Evolutionary conservation across 306 rosid genomes (phyloP), one percentile per base, ranked within the genome.

Genomic region (Psophocarpus tetragonolobus): DNA sequence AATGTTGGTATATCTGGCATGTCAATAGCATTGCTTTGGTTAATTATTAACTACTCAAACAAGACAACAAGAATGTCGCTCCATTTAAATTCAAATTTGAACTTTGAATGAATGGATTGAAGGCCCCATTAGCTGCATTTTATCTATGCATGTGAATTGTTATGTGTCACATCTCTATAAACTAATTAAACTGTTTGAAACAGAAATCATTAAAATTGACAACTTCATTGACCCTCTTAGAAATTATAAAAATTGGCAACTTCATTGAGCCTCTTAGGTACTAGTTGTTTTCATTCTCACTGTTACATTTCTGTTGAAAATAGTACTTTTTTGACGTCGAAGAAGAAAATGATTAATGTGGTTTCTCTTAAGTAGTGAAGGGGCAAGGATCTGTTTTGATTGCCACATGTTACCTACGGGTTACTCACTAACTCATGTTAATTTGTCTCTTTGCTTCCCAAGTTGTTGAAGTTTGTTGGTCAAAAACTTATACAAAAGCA

Each of bases 371-470:
- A n/a, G 75, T 30, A 67, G 69, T 27, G 12, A 60, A 88, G 84
- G 82, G 62, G 82, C 83, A 86, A 50, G 73, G 41, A 71, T 78
- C 74, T 76, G 80, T 74, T 80, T 41, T 65, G 73, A 36, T 81
- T 78, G 68, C 45, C 73, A 45, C 30, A 70, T 79, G 80, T 75
- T 63, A 21, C 83, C 79, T 36, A 47, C 80, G 76, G 84, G 66
- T 78, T 45, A 27, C 35, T 76, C 21, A 21, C 6, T n/a, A n/a
- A n/a, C n/a, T n/a, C n/a, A n/a, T n/a, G n/a, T n/a, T n/a, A n/a
- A 29, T 9, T 75, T 71, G 84, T 78, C 71, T 71, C 13, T 11
- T 0, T 84, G 91, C 70, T 77, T 78, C 86, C 89, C 32, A 65
- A 72, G 53, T 53, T 71, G n/a, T n/a, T n/a, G n/a, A n/a, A n/a